These are phyloP conservation scores for Thraustochytrium sp. DNA, from an alignment of 352 stramenopile species.

Conservation along the genomic window DNA sequence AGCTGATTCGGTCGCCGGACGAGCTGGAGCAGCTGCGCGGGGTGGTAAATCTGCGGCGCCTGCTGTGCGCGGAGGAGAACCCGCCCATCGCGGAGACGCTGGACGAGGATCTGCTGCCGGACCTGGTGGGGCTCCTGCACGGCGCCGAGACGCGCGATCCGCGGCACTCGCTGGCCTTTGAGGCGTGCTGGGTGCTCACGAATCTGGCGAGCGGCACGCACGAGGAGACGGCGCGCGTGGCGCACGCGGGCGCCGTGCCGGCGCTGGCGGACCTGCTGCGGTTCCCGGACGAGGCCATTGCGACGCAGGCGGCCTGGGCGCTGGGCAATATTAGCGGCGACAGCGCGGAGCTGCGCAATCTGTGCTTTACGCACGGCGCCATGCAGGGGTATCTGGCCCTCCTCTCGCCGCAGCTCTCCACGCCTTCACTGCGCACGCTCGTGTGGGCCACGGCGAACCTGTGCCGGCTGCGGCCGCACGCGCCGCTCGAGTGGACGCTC, in stretches of 20 bases:
- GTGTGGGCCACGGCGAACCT: neutral
- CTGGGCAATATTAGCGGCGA: constrained; percentile 18
- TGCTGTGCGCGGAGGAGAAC: neutral
- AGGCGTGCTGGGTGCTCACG: neutral
- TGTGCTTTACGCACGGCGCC: neutral
- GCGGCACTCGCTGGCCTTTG: neutral
- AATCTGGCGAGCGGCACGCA: neutral
- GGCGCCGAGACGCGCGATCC: neutral
- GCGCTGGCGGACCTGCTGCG: neutral
- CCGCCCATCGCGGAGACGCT: neutral
- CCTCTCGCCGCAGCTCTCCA: neutral
- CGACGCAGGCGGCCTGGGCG: neutral
- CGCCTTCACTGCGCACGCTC: neutral
- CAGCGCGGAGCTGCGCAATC: neutral
- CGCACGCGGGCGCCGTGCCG: neutral
- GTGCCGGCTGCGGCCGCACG: neutral
- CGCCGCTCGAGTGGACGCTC: neutral
- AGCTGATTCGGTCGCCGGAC: neutral
- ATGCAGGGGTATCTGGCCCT: neutral
- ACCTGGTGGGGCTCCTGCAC: neutral
- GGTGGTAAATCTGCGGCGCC: neutral
- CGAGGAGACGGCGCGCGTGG: neutral
- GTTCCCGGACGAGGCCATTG: neutral
- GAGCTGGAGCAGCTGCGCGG: neutral
- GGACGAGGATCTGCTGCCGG: neutral